phyloP scores from a whole-genome alignment of 2,329 filamentous ascomycete genomes.

The Cadophora sp. region DNA sequence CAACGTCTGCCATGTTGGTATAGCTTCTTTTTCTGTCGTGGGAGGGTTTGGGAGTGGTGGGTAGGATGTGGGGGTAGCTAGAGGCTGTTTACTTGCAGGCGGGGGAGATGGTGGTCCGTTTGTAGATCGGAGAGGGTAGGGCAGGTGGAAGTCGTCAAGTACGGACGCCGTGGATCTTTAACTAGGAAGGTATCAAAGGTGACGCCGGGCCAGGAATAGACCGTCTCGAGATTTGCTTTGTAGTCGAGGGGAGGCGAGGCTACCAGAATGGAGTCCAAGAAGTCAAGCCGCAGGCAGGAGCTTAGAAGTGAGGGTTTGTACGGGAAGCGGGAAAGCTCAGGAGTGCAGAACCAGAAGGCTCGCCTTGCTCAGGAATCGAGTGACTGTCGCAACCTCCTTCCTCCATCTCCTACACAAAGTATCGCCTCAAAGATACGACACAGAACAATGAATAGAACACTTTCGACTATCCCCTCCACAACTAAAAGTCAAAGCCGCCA shows the following conservation, averaged over 20 bases:
- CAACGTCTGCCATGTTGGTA: slow-evolving; percentile 84
- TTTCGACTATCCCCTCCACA: slow-evolving; percentile 30
- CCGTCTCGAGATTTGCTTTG: background rate
- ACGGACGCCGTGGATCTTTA: background rate
- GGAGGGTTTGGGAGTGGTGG: background rate
- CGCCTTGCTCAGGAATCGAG: background rate
- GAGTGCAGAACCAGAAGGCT: slow-evolving; percentile 5
- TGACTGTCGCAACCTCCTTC: slow-evolving; percentile 20
- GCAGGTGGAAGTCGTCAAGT: background rate
- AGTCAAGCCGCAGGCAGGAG: slow-evolving; percentile 9
- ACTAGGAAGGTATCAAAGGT: background rate
- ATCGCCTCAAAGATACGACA: slow-evolving; percentile 26
- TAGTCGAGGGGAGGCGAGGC: slow-evolving; percentile 9
- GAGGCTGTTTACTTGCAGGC: background rate
- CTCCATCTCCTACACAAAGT: slow-evolving; percentile 19
- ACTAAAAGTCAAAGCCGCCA: slow-evolving; percentile 28
- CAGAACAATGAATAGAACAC: slow-evolving; percentile 42
- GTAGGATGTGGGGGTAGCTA: slow-evolving; percentile 2
- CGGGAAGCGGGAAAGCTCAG: background rate
- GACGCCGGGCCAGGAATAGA: background rate
- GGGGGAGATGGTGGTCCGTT: background rate
- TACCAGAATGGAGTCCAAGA: background rate
- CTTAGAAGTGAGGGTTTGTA: background rate
- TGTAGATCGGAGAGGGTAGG: background rate
- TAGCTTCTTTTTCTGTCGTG: slow-evolving; percentile 13